These are phyloP conservation scores for Jamesozyma lodderae DNA, from an alignment of 805 yeast species.

Conservation along the genomic window DNA sequence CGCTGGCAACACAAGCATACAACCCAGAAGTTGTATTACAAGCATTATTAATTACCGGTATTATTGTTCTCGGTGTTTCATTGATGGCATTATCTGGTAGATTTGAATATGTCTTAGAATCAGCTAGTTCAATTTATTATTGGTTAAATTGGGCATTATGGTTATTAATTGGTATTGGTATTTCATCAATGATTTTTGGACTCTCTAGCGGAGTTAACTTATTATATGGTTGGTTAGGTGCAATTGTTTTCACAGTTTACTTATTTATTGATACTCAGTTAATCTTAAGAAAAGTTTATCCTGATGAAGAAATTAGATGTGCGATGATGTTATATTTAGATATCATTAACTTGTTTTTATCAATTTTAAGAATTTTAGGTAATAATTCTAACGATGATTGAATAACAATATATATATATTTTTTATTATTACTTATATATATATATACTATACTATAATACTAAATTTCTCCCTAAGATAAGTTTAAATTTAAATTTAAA, in stretches of 20 bases:
- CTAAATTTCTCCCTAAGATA: neutral
- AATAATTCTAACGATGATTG: constrained; percentile 18
- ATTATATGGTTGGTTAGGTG: constrained; percentile 64
- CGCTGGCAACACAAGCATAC: constrained; percentile 52
- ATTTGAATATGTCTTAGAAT: constrained; percentile 22
- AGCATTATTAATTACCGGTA: constrained; percentile 58
- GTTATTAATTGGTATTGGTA: constrained; percentile 62
- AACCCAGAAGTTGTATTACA: constrained; percentile 58
- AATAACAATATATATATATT: neutral
- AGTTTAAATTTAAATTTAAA: constrained; percentile 39
- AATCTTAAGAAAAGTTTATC: constrained; percentile 61
- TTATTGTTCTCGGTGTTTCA: constrained; percentile 70
- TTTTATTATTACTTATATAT: too few species aligned
- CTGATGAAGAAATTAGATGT: constrained; percentile 82
- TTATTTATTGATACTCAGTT: constrained; percentile 75
- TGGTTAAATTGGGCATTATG: constrained; percentile 47
- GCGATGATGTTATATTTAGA: constrained; percentile 74
- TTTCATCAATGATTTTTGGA: constrained; percentile 55
- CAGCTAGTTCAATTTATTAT: constrained; percentile 29
- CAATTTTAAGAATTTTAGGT: constrained; percentile 57
- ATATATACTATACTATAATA: too few species aligned
- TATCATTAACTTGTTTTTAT: constrained; percentile 69
- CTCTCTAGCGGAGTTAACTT: constrained; percentile 53
- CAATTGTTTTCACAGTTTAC: constrained; percentile 61
- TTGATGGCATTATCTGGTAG: constrained; percentile 64